Base-by-base conservation (phyloP, 305 asterid genomes). In the Fraxinus dipetala region DNA sequence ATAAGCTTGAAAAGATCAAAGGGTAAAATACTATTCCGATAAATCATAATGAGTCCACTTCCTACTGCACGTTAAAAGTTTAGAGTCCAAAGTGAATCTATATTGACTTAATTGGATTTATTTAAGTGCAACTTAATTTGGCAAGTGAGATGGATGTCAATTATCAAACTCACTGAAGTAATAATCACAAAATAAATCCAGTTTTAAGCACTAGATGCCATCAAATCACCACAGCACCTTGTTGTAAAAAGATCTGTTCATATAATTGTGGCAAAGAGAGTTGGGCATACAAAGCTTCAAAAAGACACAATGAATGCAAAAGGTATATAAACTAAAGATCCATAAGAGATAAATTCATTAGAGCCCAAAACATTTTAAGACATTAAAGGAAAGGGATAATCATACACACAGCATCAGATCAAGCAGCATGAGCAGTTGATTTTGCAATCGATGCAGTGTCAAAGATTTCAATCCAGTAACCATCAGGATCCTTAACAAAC, bases 381-480 rank as follows among this genome's bases (percentile, higher is more conserved):
- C 40, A 30, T 78, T 14, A 72, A 59, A 67, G 36, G 13, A 67
- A 13, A 69, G 69, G 38, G 75, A 61, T 7, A 35, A 31, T 74
- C 74, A 67, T 43, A 51, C 73, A 65, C 34, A 78, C 61, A 75
- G 72, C 56, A 79, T 38, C 24, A 38, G 79, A 85, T 92, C 91
- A 91, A 82, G 92, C 91, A 80, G 92, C 91, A 67, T 38, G 74
- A 76, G 83, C 81, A 84, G 91, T 88, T 82, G 89, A 45, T 24
- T 83, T 85, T 78, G 87, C 91, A 54, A 95, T 89, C 2, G 78
- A 72, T 63, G 74, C 81, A 36, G 91, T 88, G 89, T 95, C 96
- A 20, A 93, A 93, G 82, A 92, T 90, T 90, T 95, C 98, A 63
- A 95, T 93, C 97, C 96, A 92, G 88, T 95, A 95, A 85, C 98